Evolutionary conservation across 1,139 yeast species (phyloP), one percentile per base, ranked within the genome.

Genomic region (Debaryomyces subglobosus): DNA sequence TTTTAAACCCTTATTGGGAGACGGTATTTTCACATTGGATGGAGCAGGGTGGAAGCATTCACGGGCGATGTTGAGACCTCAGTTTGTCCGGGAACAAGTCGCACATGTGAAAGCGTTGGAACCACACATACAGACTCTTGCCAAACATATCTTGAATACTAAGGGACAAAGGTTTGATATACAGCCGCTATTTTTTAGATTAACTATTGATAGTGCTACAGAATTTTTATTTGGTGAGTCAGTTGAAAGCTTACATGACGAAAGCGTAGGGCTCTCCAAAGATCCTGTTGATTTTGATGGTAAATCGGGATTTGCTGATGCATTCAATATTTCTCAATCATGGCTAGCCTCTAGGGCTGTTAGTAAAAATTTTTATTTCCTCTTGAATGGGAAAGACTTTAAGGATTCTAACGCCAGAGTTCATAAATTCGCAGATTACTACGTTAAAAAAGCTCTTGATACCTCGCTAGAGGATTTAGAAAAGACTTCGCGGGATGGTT

Each of bases 221-320:
- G 85, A 82, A 61, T 80, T 81, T 57, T 68, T 82, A 55, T 81
- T 82, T 64, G 86, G 86, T 12, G 81, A 77, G 57, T 72, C 81
- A 8, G 78, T 77, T 12, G 69, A 70, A 46, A 65, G 75, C 15
- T 69, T 79, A 47, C 59, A 63, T 41, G 70, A 67, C 48, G 66
- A 62, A 12, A 49, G 57, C 2, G 57, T 65, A 43, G 66, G 62
- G 16, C 56, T 57, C 44, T 20, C 47, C 4, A 30, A 24, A 12
- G 45, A 51, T 23, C 36, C 43, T 39, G 44, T 54, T 30, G 59
- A 58, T 34, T 54, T 64, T 47, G 70, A 65, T 29, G 70, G 71
- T 13, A 71, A 68, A 46, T 55, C 59, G 20, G 70, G 67, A 13
- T 79, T 79, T 57, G 76, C 78, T 35, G 62, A 63, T 1, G 67